A percentile compares a stretch with the other conserved stretches of the same genome.
Conservation (phyloP, 2,329 filamentous ascomycete genomes). For the Coleophoma crateriformis region DNA sequence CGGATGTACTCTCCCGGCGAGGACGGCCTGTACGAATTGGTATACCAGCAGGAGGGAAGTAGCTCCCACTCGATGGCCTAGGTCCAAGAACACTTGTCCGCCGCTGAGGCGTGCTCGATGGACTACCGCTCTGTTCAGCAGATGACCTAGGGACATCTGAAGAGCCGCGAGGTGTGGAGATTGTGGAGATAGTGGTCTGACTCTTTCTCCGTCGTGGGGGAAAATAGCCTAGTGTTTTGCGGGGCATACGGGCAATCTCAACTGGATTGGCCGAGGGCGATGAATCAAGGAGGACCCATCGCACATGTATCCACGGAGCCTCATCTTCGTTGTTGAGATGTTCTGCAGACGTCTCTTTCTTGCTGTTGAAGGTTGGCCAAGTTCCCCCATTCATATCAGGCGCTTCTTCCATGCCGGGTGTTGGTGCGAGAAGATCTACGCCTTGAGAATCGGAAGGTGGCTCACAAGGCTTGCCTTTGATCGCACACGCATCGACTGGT, state of each 20-base stretch:
- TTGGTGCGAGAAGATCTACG: slow-evolving; percentile 46
- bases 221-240: slow-evolving; percentile 82
- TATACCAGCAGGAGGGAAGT: slow-evolving; percentile 22
- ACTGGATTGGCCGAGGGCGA: slow-evolving; percentile 57
- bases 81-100: slow-evolving; percentile 17
- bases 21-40: slow-evolving; percentile 8
- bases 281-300: slow-evolving; percentile 79
- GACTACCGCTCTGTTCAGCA: slow-evolving; percentile 12
- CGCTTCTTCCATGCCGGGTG: slow-evolving; percentile 33
- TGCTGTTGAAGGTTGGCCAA: slow-evolving; percentile 16
- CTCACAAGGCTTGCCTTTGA: slow-evolving; percentile 69
- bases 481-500: slow-evolving; percentile 82
- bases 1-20: slow-evolving; percentile 25
- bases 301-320: slow-evolving; percentile 76
- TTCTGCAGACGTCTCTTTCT: slow-evolving; percentile 17
- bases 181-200: slow-evolving; percentile 54
- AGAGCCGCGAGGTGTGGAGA: slow-evolving; percentile 52
- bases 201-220: slow-evolving; percentile 77
- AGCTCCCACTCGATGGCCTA: slow-evolving; percentile 16
- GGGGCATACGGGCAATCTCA: slow-evolving; percentile 80
- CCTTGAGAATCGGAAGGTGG: slow-evolving; percentile 37
- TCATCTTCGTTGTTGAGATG: slow-evolving; percentile 46
- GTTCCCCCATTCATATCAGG: slow-evolving; percentile 13
- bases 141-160: slow-evolving; percentile 18
- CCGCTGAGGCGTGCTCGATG: slow-evolving; percentile 16